These are phyloP conservation scores for Russula lepida DNA, from an alignment of 768 basidiomycete genomes.

Conservation along the genomic window DNA sequence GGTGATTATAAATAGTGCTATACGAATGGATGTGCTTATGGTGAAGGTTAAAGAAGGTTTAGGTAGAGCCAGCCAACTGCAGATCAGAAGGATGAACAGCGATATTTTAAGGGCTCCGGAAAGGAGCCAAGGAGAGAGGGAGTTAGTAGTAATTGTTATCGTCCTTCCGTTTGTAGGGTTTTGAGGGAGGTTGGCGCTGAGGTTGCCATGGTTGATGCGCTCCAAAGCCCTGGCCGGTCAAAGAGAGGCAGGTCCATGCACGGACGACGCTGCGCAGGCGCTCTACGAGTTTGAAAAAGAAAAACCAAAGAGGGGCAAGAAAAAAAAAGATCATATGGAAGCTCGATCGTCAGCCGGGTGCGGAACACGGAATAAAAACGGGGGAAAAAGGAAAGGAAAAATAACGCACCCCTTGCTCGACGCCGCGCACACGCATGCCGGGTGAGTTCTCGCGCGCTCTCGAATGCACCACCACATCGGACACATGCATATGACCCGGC, in stretches of 20 bases:
- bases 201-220: not conserved
- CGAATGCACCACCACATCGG: conserved; percentile 14
- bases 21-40: conserved; percentile 11
- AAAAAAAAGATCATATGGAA: not conserved
- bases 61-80: not conserved
- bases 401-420: conserved; percentile 12
- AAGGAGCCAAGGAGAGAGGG: not conserved
- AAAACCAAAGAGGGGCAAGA: too few relatives aligned
- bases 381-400: not conserved
- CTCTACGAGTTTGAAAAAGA: not conserved
- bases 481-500: conserved; percentile 5
- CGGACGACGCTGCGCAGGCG: conserved; percentile 12
- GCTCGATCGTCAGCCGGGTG: not conserved
- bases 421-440: conserved; percentile 16
- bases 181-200: not conserved
- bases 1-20: conserved; percentile 18
- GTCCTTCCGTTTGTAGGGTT: conserved; percentile 1
- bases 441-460: conserved; percentile 13
- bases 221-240: not conserved
- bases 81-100: not conserved
- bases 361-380: not conserved
- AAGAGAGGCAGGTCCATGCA: conserved; percentile 13
- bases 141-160: conserved; percentile 6
- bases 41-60: not conserved
- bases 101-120: not conserved